Conservation (phyloP, 164 flowering plant species). For the Warburgia ugandensis region DNA sequence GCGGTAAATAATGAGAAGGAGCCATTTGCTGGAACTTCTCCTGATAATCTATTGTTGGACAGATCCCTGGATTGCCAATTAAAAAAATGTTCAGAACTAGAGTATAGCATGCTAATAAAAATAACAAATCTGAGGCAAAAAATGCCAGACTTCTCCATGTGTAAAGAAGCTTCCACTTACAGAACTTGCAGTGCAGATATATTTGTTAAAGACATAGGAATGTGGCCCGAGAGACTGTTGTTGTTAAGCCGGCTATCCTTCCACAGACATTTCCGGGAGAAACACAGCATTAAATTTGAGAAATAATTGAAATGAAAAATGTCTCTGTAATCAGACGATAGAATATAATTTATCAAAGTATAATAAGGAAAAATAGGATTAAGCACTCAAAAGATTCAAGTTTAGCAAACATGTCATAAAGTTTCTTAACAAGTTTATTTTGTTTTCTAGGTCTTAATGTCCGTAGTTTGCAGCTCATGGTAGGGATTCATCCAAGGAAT, state of each 20-base stretch:
- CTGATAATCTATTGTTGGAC: constrained; percentile 47
- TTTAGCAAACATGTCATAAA: too few species aligned
- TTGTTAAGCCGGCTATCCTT: constrained; percentile 71
- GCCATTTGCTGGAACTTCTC: constrained; percentile 55
- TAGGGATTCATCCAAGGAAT: too few species aligned
- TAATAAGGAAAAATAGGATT: too few species aligned
- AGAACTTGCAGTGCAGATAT: constrained; percentile 47
- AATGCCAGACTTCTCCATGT: too few species aligned
- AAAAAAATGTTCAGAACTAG: constrained; percentile 1
- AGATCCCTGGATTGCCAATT: constrained; percentile 42
- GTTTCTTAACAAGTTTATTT: too few species aligned
- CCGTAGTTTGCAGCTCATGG: too few species aligned
- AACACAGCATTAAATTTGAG: constrained; percentile 8
- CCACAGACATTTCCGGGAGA: constrained; percentile 16
- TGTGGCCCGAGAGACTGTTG: constrained; percentile 46
- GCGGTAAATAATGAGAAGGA: constrained; percentile 64
- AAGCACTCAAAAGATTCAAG: too few species aligned
- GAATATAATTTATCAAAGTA: too few species aligned
- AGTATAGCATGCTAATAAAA: not conserved
- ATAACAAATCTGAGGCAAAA: not conserved
- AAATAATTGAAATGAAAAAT: not conserved
- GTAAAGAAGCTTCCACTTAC: too few species aligned
- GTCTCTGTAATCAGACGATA: too few species aligned
- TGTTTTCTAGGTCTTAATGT: too few species aligned
- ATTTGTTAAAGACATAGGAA: constrained; percentile 50